Conservation (phyloP, 345 rosid species). For the Streptanthus diversifolius region DNA sequence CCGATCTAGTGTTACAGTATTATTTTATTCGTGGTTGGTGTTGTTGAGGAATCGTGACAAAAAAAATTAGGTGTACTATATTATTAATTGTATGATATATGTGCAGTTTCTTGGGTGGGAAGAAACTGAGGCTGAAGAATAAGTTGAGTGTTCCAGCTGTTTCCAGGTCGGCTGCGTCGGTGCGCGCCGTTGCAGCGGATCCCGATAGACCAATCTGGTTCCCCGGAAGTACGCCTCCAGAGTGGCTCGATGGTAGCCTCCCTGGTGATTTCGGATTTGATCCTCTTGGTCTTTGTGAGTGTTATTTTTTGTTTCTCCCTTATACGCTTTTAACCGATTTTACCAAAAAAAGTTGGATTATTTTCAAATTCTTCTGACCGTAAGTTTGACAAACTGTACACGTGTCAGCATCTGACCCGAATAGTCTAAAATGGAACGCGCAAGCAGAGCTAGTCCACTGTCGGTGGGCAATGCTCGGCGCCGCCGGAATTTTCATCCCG, state of each 20-base stretch:
- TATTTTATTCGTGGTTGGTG: not conserved
- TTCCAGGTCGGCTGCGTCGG: slow-evolving; percentile 47
- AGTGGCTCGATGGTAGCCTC: slow-evolving; percentile 98
- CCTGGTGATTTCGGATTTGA: slow-evolving; percentile 98
- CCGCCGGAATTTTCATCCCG: slow-evolving; percentile 95
- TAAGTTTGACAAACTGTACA: not conserved
- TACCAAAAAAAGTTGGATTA: not conserved
- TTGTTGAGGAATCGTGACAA: not conserved
- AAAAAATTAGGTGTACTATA: not conserved
- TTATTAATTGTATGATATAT: not conserved
- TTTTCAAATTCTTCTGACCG: not conserved
- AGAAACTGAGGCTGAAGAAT: slow-evolving; percentile 57
- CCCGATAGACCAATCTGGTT: slow-evolving; percentile 96
- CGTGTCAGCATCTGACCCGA: slow-evolving; percentile 79
- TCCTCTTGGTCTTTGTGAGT: slow-evolving; percentile 90
- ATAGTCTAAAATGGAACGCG: slow-evolving; percentile 82
- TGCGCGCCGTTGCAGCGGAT: slow-evolving; percentile 66
- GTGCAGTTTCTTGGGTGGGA: slow-evolving; percentile 70
- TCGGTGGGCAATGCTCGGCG: slow-evolving; percentile 99
- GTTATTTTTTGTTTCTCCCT: not conserved
- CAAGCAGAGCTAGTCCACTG: slow-evolving; percentile 91
- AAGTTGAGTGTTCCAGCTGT: slow-evolving; percentile 32
- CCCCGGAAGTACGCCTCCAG: slow-evolving; percentile 96
- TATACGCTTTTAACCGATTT: not conserved
- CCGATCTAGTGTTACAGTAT: not conserved